Evolutionary conservation across 2,329 filamentous ascomycete species (phyloP).

Genomic region (Pyrenophora tritici-repentis): DNA sequence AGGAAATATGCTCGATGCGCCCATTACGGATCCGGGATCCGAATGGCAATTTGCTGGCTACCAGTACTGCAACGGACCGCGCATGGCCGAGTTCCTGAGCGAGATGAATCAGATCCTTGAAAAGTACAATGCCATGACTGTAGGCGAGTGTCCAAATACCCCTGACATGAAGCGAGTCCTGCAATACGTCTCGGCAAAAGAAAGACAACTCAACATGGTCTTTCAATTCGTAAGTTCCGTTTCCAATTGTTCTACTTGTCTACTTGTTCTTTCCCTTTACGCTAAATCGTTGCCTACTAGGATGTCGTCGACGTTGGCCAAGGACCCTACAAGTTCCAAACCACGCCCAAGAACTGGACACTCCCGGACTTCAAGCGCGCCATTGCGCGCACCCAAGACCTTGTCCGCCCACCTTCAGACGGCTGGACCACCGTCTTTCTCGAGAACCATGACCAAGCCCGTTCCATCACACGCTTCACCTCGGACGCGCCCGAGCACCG

Average conservation of each 20-base stretch:
- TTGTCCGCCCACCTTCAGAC: conserved; percentile 37
- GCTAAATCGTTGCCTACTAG: conserved; percentile 22
- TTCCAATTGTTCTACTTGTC: no score
- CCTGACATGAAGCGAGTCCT: conserved; percentile 63
- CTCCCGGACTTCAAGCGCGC: conserved; percentile 41
- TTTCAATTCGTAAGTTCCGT: conserved; percentile 55
- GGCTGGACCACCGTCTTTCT: conserved; percentile 58
- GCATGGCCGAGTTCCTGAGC: conserved; percentile 68
- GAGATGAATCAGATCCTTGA: conserved; percentile 67
- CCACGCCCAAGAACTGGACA: conserved; percentile 40
- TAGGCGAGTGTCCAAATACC: conserved; percentile 70
- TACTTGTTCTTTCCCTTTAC: not conserved
- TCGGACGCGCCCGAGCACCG: conserved; percentile 54
- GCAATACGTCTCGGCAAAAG: conserved; percentile 62
- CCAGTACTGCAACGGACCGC: conserved; percentile 70
- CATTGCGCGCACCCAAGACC: conserved; percentile 37
- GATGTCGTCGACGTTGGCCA: conserved; percentile 49
- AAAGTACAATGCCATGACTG: conserved; percentile 69
- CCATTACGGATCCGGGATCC: conserved; percentile 35
- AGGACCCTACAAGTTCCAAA: conserved; percentile 46
- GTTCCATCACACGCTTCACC: conserved; percentile 55
- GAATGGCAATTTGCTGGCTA: conserved; percentile 46
- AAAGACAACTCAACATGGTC: conserved; percentile 70
- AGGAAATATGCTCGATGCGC: conserved; percentile 41
- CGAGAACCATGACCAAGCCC: conserved; percentile 60